Conservation (phyloP, 140 eudicot genomes). For the Bidens hawaiensis region DNA sequence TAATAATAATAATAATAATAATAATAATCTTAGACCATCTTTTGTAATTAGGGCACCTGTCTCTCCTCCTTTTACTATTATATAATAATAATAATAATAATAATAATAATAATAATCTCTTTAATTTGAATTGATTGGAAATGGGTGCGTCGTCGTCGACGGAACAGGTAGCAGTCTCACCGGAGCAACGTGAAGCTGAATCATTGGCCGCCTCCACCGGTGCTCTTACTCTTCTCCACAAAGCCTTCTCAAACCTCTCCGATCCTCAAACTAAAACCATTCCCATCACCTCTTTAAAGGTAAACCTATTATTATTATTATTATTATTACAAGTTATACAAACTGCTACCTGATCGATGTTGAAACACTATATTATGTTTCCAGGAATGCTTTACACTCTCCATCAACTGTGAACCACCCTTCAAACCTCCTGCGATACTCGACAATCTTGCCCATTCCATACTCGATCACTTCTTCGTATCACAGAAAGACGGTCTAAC, state of each 20-base stretch:
- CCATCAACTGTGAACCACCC: constrained; percentile 31
- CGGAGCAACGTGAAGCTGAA: constrained; percentile 72
- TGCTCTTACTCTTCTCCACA: constrained; percentile 60
- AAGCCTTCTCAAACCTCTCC: constrained; percentile 54
- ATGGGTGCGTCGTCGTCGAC: constrained; percentile 98
- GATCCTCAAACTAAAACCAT: constrained; percentile 59
- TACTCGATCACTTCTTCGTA: constrained; percentile 59
- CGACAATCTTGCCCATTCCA: constrained; percentile 42
- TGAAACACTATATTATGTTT: constrained; percentile 1
- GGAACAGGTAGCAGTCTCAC: constrained; percentile 43
- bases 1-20: too few species aligned
- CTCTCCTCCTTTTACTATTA: too few species aligned
- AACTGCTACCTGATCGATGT: too few species aligned
- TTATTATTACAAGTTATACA: too few species aligned
- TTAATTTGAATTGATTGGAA: too few species aligned
- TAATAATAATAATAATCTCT: too few species aligned
- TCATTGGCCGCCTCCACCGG: too few species aligned
- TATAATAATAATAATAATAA: too few species aligned
- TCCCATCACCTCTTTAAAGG: constrained; percentile 68
- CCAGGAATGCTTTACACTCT: constrained; percentile 67
- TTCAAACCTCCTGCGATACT: constrained; percentile 37
- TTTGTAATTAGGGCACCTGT: too few species aligned
- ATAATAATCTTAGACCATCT: too few species aligned
- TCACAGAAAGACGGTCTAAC: constrained; percentile 52
- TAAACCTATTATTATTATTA: too few species aligned